A percentile compares a stretch with the other conserved stretches of the same genome.
phyloP scores from a whole-genome alignment of 495 filamentous ascomycete genomes.

The Annulohypoxylon maeteangense region DNA sequence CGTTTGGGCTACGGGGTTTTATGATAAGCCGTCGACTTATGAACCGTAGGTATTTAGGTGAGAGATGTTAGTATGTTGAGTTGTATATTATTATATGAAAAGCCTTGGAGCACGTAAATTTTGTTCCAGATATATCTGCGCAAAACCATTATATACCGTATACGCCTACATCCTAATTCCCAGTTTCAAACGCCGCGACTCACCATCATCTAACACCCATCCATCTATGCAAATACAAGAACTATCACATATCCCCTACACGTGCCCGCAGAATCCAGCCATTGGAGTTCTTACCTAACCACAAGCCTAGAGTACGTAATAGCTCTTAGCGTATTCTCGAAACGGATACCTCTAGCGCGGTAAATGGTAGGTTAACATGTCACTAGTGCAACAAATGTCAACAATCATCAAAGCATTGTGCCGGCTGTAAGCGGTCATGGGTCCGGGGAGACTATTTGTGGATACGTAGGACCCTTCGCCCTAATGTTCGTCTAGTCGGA shows the following conservation, averaged over 20 bases:
- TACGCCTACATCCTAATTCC: not conserved
- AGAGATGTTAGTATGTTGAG: not conserved
- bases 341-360: not conserved
- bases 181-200: not conserved
- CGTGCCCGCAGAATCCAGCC: not conserved
- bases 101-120: not conserved
- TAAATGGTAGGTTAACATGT: not conserved
- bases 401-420: conserved; percentile 5
- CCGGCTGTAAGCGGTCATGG: not conserved
- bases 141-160: not conserved
- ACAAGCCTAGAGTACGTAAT: conserved; percentile 3
- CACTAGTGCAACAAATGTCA: conserved; percentile 3
- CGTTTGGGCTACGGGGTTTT: conserved; percentile 71
- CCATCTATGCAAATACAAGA: not conserved
- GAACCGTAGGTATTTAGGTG: conserved; percentile 10
- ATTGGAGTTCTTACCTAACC: not conserved
- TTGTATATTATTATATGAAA: not conserved
- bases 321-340: not conserved
- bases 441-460: not conserved
- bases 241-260: not conserved
- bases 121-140: not conserved
- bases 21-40: conserved; percentile 25
- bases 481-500: conserved; percentile 3
- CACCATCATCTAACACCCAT: not conserved
- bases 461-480: not conserved